These are phyloP conservation scores for Colletotrichum sp. DNA, from an alignment of 2,329 filamentous ascomycete species.

Conservation along the genomic window DNA sequence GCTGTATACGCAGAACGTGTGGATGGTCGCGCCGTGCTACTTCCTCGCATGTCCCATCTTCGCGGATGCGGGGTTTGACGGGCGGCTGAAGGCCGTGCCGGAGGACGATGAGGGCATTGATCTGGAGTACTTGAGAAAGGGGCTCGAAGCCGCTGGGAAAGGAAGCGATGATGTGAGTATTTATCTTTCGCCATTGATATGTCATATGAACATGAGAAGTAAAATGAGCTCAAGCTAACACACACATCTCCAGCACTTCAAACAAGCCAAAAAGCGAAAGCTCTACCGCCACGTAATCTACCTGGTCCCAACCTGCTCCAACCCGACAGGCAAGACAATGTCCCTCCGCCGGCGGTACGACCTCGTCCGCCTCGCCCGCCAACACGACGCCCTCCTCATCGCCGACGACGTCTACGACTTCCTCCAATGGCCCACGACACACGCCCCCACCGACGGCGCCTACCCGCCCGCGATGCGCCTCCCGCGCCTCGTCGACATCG, in stretches of 20 bases:
- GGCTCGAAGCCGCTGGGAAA: conserved; percentile 38
- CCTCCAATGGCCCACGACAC: conserved; percentile 73
- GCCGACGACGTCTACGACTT: conserved; percentile 96
- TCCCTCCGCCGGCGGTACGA: conserved; percentile 67
- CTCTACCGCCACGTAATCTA: conserved; percentile 90
- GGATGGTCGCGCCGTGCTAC: conserved; percentile 84
- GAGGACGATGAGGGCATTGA: conserved; percentile 83
- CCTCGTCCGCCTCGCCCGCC: conserved; percentile 78
- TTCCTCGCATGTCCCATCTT: conserved; percentile 87
- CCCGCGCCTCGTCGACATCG: conserved; percentile 81
- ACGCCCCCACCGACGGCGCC: conserved; percentile 26
- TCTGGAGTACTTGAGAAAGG: conserved; percentile 59
- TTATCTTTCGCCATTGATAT: neutral
- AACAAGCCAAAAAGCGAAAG: conserved; percentile 55
- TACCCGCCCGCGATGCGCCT: conserved; percentile 52
- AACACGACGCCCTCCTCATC: conserved; percentile 82
- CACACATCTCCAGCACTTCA: conserved; percentile 10
- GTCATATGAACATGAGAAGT: neutral
- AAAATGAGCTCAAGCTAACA: neutral
- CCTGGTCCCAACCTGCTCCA: conserved; percentile 85
- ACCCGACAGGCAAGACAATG: conserved; percentile 87
- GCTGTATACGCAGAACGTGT: conserved; percentile 74
- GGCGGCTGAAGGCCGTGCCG: conserved; percentile 70
- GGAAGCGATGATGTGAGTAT: conserved; percentile 1
- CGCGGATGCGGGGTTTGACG: conserved; percentile 77